Base-by-base conservation (phyloP, 1,284 basidiomycete species). In the Tilletia walkeri region DNA sequence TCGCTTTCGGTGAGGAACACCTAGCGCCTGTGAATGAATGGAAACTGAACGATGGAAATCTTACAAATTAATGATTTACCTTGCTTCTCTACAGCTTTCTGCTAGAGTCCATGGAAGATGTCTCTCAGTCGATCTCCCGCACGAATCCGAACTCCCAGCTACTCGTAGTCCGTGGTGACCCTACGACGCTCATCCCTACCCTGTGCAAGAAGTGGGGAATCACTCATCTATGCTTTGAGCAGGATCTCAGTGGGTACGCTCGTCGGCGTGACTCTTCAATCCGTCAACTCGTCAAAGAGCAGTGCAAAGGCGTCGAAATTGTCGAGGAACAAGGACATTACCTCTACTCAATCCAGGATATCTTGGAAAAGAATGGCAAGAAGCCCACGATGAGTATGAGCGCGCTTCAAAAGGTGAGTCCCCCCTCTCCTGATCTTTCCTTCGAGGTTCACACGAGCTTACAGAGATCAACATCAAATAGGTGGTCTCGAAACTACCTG, bases 101-200 rank as follows among this genome's bases (percentile, higher is more conserved):
- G 67, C 84, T 87, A 50, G 77, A 79, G 71, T 84, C 84, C 47
- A 86, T 86, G 83, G 72, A 78, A 38, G 82, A 84, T 61, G 78
- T 87, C 7, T 87, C 85, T 16, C 74, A 78, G 12, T 75, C 80
- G 45, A 82, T 87, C 69, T 84, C 84, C 3, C 72, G 74, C 4
- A 73, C 85, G 20, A 87, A 87, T 69, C 68, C 78, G 4, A 75
- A 80, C 12, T 84, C 86, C 34, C 84, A 86, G 20, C 80, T 88
- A 12, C 85, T 86, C 70, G 85, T 88, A 30, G 76, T 88, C 61
- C 84, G 87, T 48, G 88, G 87, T 38, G 80, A 84, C 65, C 86
- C 86, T 0, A 81, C 84, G 49, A 80, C 83, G 30, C 80, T 87
- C 16, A 76, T 87, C 38, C 85, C 85, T 16, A 80, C 82, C 59